Percentiles rank a stretch among this genome's conserved stretches.
These are phyloP conservation scores for Podaxis sp. DNA, from an alignment of 768 basidiomycete genomes.

Conservation along the genomic window DNA sequence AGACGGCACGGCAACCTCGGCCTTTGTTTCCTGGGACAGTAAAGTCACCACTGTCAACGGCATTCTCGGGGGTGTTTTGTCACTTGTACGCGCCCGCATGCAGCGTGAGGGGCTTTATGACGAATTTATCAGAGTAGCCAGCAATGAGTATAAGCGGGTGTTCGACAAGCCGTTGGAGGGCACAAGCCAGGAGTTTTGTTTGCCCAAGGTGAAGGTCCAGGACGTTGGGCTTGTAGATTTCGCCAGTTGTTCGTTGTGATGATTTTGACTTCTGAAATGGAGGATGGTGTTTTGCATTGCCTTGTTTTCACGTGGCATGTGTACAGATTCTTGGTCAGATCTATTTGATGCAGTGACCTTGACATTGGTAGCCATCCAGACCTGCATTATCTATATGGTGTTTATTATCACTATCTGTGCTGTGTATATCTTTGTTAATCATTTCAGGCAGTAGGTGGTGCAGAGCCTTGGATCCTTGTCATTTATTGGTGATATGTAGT, in stretches of 20 bases:
- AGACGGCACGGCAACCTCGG: slow-evolving; percentile 23
- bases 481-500: no score
- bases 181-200: slow-evolving; percentile 18
- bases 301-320: no score
- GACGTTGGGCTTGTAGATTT: slow-evolving; percentile 22
- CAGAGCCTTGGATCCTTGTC: no score
- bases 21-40: slow-evolving; percentile 27
- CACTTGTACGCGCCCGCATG: slow-evolving; percentile 22
- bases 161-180: slow-evolving; percentile 18
- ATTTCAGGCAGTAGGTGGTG: no score
- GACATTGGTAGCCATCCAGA: no score
- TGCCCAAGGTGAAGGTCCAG: slow-evolving; percentile 14
- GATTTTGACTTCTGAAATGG: no score
- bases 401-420: no score
- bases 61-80: slow-evolving; percentile 22
- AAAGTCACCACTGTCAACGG: slow-evolving; percentile 25
- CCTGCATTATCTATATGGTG: no score
- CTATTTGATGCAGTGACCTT: no score
- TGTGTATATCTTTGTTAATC: no score
- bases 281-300: no score
- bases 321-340: no score
- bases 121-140: slow-evolving; percentile 18
- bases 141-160: slow-evolving; percentile 18
- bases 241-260: slow-evolving; percentile 16
- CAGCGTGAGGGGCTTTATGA: slow-evolving; percentile 20